These are phyloP conservation scores for Astrocystis sublimbata DNA, from an alignment of 495 filamentous ascomycete species.

Conservation along the genomic window DNA sequence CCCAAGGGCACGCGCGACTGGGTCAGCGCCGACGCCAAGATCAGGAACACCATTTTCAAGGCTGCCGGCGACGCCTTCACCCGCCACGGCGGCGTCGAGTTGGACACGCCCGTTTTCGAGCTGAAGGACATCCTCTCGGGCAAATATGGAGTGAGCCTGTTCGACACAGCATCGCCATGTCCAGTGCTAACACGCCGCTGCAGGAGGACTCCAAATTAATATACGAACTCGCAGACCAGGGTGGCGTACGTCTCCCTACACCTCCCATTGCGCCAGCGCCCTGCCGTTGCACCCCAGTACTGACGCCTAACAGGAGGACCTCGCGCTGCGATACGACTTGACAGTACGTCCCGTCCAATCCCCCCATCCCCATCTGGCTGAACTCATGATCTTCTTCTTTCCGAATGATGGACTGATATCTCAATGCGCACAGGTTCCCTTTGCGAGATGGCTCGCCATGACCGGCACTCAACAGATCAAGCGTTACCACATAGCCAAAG, in stretches of 20 bases:
- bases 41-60: slow-evolving; percentile 81
- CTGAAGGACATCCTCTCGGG: slow-evolving; percentile 76
- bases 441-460: slow-evolving; percentile 85
- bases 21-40: slow-evolving; percentile 71
- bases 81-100: slow-evolving; percentile 81
- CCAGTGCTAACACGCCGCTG: not conserved
- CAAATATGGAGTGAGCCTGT: slow-evolving; percentile 70
- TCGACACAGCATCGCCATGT: not conserved
- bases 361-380: not conserved
- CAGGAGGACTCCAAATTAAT: slow-evolving; percentile 85
- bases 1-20: slow-evolving; percentile 35
- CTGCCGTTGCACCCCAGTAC: not conserved
- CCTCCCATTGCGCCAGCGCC: not conserved
- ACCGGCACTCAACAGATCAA: slow-evolving; percentile 78
- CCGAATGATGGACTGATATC: not conserved
- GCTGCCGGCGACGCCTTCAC: slow-evolving; percentile 82
- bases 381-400: not conserved
- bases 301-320: slow-evolving; percentile 18
- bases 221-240: slow-evolving; percentile 84
- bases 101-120: slow-evolving; percentile 85
- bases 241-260: slow-evolving; percentile 73
- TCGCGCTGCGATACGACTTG: slow-evolving; percentile 75
- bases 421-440: slow-evolving; percentile 53
- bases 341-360: slow-evolving; percentile 54
- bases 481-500: slow-evolving; percentile 87